phyloP scores from a whole-genome alignment of 768 basidiomycete species.

The Kockovaella imperatae region DNA sequence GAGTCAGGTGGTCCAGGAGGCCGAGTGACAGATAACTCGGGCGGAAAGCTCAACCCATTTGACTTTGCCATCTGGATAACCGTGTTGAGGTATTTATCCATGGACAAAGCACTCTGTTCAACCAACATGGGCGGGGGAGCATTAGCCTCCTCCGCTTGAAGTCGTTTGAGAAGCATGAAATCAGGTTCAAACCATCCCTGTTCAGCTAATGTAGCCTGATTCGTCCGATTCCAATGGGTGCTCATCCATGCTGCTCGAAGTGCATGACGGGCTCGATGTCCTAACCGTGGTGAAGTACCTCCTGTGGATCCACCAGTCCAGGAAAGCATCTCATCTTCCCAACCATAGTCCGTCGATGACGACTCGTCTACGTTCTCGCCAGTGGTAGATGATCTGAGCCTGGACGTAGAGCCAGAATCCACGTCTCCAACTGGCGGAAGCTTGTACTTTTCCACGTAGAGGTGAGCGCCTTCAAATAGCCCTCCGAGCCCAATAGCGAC shows the following conservation, averaged over 20 bases:
- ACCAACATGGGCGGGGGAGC: slow-evolving; percentile 17
- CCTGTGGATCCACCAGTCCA: background rate
- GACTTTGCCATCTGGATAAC: slow-evolving; percentile 33
- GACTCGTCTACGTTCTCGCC: too few relatives aligned
- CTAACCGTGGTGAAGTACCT: background rate
- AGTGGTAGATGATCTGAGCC: too few relatives aligned
- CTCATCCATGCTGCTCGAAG: background rate
- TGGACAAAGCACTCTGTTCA: slow-evolving; percentile 37
- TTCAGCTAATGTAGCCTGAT: background rate
- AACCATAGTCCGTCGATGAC: too few relatives aligned
- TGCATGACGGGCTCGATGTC: background rate
- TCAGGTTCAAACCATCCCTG: slow-evolving; percentile 13
- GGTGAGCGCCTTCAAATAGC: slow-evolving; percentile 17
- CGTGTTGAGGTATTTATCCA: slow-evolving; percentile 36
- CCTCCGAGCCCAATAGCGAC: too few relatives aligned
- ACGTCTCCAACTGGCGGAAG: background rate
- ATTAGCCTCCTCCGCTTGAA: slow-evolving; percentile 18
- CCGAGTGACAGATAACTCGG: slow-evolving; percentile 11
- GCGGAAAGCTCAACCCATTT: slow-evolving; percentile 32
- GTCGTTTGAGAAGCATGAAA: slow-evolving; percentile 14
- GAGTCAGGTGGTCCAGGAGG: slow-evolving; percentile 5
- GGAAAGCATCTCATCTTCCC: background rate
- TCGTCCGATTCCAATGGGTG: background rate
- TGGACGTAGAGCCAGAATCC: background rate
- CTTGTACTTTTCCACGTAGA: slow-evolving; percentile 10